Percentiles rank a stretch among this genome's conserved stretches.
phyloP scores from a whole-genome alignment of 805 yeast species.

The Nakazawaea peltata region DNA sequence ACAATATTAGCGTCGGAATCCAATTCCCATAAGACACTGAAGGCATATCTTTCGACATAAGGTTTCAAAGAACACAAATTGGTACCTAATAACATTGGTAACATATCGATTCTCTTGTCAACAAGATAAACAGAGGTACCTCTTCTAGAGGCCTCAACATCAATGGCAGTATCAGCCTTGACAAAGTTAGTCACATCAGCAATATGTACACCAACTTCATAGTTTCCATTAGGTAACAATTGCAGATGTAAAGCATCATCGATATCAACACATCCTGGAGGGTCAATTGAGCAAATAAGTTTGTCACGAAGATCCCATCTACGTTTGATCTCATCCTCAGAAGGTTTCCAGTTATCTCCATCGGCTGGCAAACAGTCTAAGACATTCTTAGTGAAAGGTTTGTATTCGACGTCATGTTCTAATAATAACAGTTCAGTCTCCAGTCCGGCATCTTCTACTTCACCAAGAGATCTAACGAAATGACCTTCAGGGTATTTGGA shows the following conservation, averaged over 20 bases:
- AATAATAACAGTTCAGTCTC: constrained; percentile 91
- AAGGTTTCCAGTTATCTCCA: constrained; percentile 91
- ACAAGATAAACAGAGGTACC: constrained; percentile 97
- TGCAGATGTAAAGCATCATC: constrained; percentile 96
- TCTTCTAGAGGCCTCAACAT: constrained; percentile 92
- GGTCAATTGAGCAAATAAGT: constrained; percentile 92
- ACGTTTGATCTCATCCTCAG: constrained; percentile 46
- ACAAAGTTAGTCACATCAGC: constrained; percentile 99
- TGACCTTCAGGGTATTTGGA: constrained; percentile 92
- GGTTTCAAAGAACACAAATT: constrained; percentile 93
- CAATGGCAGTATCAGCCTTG: constrained; percentile 84
- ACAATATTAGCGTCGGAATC: constrained; percentile 82
- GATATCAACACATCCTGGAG: constrained; percentile 97
- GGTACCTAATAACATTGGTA: constrained; percentile 91
- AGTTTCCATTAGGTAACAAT: constrained; percentile 81
- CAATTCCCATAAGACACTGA: constrained; percentile 93
- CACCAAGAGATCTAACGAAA: constrained; percentile 84
- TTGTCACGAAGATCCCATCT: constrained; percentile 85
- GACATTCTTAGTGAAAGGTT: constrained; percentile 91
- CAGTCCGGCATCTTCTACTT: constrained; percentile 84
- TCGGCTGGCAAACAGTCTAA: constrained; percentile 87
- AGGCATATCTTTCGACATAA: constrained; percentile 91
- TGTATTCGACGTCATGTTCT: constrained; percentile 94
- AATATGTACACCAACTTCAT: constrained; percentile 97
- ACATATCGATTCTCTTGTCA: constrained; percentile 97